These are phyloP conservation scores for Biscogniauxia marginata DNA, from an alignment of 2,329 filamentous ascomycete genomes.

Conservation along the genomic window DNA sequence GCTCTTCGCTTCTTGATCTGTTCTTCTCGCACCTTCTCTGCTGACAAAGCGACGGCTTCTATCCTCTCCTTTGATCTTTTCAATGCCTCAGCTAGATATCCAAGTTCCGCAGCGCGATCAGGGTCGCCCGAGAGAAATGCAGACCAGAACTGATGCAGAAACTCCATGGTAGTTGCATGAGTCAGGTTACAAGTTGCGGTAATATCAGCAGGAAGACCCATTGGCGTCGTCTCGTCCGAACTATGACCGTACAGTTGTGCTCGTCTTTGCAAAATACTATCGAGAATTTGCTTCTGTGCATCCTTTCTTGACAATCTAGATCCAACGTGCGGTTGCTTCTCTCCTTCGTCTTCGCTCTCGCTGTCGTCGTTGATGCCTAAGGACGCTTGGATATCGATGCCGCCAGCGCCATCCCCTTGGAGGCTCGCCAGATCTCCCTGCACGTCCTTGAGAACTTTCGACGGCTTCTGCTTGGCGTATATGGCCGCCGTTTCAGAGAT, in stretches of 20 bases:
- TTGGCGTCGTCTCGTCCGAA: constrained; percentile 49
- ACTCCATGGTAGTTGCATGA: constrained; percentile 91
- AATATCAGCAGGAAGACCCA: constrained; percentile 55
- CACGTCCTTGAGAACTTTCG: constrained; percentile 64
- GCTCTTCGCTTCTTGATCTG: constrained; percentile 65
- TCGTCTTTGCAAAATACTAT: constrained; percentile 61
- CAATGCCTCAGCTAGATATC: constrained; percentile 79
- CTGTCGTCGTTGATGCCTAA: constrained; percentile 71
- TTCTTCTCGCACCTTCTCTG: constrained; percentile 70
- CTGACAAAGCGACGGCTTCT: constrained; percentile 74
- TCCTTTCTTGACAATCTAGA: constrained; percentile 64
- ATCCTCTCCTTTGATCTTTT: constrained; percentile 76
- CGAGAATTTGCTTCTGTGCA: constrained; percentile 66
- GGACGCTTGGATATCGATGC: constrained; percentile 59
- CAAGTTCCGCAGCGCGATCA: constrained; percentile 75
- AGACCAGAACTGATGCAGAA: constrained; percentile 95
- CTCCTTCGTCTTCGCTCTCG: constrained; percentile 63
- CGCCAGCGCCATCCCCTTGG: constrained; percentile 46
- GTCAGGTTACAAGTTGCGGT: constrained; percentile 64
- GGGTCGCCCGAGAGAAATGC: constrained; percentile 87
- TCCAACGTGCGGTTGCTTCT: constrained; percentile 60
- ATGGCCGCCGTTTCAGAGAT: constrained; percentile 45
- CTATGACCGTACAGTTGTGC: constrained; percentile 55
- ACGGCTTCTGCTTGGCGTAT: constrained; percentile 69
- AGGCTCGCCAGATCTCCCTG: constrained; percentile 59